Evolutionary conservation across 1,139 yeast species (phyloP).

Genomic region (Ogataea hybrid): DNA sequence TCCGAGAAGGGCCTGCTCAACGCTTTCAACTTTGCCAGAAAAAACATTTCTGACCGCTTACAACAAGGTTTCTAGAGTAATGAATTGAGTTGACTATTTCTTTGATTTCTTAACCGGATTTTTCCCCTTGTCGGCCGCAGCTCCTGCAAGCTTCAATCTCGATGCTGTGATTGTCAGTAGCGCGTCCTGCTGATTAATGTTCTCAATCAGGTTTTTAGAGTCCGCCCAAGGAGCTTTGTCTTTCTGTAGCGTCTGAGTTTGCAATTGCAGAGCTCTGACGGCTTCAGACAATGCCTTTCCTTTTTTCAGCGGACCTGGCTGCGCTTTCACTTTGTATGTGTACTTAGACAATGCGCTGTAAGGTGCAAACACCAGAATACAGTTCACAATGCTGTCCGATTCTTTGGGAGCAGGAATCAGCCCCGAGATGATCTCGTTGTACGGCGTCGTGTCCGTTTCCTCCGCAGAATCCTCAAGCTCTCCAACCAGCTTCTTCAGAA

Average conservation of each 20-base stretch:
- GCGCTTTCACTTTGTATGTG: slow-evolving; percentile 81
- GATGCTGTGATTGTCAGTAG: slow-evolving; percentile 52
- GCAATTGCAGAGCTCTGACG: slow-evolving; percentile 52
- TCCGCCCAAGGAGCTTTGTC: slow-evolving; percentile 64
- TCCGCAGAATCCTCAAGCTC: slow-evolving; percentile 34
- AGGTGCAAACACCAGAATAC: slow-evolving; percentile 90
- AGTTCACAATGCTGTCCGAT: slow-evolving; percentile 48
- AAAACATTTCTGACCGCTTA: slow-evolving; percentile 80
- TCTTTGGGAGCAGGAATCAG: slow-evolving; percentile 41
- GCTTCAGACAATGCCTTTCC: slow-evolving; percentile 81
- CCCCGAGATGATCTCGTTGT: slow-evolving; percentile 24
- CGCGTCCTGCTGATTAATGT: slow-evolving; percentile 55
- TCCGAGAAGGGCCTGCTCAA: slow-evolving; percentile 84
- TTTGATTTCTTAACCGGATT: slow-evolving; percentile 13
- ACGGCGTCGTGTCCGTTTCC: slow-evolving; percentile 34
- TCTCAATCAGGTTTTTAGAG: slow-evolving; percentile 58
- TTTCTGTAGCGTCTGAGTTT: slow-evolving; percentile 34
- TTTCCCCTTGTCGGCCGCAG: slow-evolving; percentile 31
- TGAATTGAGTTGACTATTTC: slow-evolving; percentile 2
- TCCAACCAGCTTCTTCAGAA: slow-evolving; percentile 32
- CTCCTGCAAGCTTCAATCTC: slow-evolving; percentile 41
- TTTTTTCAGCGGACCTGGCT: slow-evolving; percentile 85
- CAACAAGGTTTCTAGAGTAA: slow-evolving; percentile 63
- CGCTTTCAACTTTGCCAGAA: slow-evolving; percentile 88
- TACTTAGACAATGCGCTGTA: slow-evolving; percentile 76